Conservation (phyloP, 495 filamentous ascomycete genomes). For the Talaromyces thailandensis region DNA sequence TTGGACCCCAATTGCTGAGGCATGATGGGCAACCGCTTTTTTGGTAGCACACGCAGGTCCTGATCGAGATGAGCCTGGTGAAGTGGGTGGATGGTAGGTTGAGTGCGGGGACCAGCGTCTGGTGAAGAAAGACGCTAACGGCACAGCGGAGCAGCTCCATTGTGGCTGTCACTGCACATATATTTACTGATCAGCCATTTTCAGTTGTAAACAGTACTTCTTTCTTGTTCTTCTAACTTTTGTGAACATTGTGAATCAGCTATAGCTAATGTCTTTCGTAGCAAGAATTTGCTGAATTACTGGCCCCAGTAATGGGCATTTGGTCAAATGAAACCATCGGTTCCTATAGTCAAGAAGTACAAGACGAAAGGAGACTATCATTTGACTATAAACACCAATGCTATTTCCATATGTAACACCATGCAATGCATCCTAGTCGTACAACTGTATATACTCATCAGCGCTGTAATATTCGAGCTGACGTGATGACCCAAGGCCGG, state of each 20-base stretch:
- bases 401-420: conserved; percentile 2
- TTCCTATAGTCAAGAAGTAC: not conserved
- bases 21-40: conserved; percentile 38
- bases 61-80: conserved; percentile 14
- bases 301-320: not conserved
- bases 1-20: conserved; percentile 80
- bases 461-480: not conserved
- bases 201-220: not conserved
- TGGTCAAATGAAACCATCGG: not conserved
- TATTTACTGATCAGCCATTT: not conserved
- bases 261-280: not conserved
- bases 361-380: not conserved
- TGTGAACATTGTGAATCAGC: no score
- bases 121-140: conserved; percentile 1
- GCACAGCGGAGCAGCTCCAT: conserved; percentile 1
- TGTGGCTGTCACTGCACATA: not conserved
- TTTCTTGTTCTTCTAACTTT: not conserved
- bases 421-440: conserved; percentile 4
- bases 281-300: not conserved
- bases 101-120: conserved; percentile 29
- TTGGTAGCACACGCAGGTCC: conserved; percentile 5
- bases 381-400: not conserved
- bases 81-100: conserved; percentile 25
- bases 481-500: not conserved
- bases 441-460: not conserved